Conservation (phyloP, 345 rosid genomes). For the Diplotaxis tenuifolia region DNA sequence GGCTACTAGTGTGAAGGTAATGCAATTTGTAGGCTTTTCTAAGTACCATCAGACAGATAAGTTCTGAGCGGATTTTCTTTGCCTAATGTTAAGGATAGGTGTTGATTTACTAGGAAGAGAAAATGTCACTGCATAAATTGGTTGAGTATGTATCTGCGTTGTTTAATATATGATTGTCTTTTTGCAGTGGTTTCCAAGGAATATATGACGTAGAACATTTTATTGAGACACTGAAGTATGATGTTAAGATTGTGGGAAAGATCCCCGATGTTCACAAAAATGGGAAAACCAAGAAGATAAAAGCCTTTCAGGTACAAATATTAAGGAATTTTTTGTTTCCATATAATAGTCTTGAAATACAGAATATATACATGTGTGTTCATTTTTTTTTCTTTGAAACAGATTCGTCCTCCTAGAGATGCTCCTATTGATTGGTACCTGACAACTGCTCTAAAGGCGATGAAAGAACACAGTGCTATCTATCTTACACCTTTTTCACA, state of each 20-base stretch:
- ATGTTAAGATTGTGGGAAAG: slow-evolving; percentile 82
- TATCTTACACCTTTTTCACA: slow-evolving; percentile 98
- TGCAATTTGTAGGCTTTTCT: slow-evolving; percentile 5
- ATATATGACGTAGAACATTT: slow-evolving; percentile 95
- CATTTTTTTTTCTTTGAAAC: slow-evolving; percentile 15
- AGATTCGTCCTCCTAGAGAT: slow-evolving; percentile 93
- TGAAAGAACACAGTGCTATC: slow-evolving; percentile 93
- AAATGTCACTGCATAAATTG: background rate
- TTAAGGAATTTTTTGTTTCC: background rate
- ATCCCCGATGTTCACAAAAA: slow-evolving; percentile 81
- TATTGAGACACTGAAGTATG: slow-evolving; percentile 75
- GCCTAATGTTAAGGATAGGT: background rate
- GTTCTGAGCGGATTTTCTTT: background rate
- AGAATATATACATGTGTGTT: background rate
- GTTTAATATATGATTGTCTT: background rate
- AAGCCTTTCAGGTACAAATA: slow-evolving; percentile 72
- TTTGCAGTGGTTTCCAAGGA: slow-evolving; percentile 85
- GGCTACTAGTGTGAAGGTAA: background rate
- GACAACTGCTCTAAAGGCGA: slow-evolving; percentile 73
- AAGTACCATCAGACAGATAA: slow-evolving; percentile 2
- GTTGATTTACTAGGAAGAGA: background rate
- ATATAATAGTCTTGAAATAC: background rate
- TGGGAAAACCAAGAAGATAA: slow-evolving; percentile 86
- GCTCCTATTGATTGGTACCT: slow-evolving; percentile 91
- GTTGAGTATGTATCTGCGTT: background rate